Base-by-base conservation (phyloP, 257 asterid genomes). In the Mitragyna speciosa region DNA sequence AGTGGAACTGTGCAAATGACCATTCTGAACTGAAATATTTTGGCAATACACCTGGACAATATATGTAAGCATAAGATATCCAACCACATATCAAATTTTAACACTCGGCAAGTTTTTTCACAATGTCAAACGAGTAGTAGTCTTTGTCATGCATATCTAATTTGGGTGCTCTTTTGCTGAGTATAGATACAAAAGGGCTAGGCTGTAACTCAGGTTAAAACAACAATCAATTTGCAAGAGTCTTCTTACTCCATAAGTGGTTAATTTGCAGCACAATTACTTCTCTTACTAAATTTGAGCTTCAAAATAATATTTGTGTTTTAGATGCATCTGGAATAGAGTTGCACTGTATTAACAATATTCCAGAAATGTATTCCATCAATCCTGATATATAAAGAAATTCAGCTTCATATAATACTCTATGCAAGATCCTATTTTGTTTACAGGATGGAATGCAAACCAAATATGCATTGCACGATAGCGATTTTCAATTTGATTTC, bases 11-110 rank as follows among this genome's bases (percentile, higher is more conserved):
- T 78, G 98, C 97, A 89, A 95, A 93, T 68, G 98, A 95, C 98
- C 98, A 93, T 82, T 93, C 98, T 43, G 98, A 95, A 89, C 98
- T 93, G 85, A 95, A 95, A 87, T 93, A 95, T 86, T 89, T 95
- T 28, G 97, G 98, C 83, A 95, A 80, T 75, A 91, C 88, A 82
- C 98, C 98, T 95, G 94, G 68, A 83, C 56, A 81, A 52, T 76
- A 78, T 49, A 51, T 66, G 74, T 73, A 78, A 78, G 72, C 36
- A 76, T 8, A 64, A 75, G 70, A 78, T 70, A 79, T 63, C 73
- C 69, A 78, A 67, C 17, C 17, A 61, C 14, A 30, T 22, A 43
- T 76, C 78, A 72, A 64, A 66, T 52, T 43, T 64, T 65, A 49
- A 73, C 31, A 51, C 82, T 26, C 7, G 30, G 28, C 58, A 9